Evolutionary conservation across 371 early-diverging fungal species (phyloP).

Genomic region (Haplosporangium sp.): DNA sequence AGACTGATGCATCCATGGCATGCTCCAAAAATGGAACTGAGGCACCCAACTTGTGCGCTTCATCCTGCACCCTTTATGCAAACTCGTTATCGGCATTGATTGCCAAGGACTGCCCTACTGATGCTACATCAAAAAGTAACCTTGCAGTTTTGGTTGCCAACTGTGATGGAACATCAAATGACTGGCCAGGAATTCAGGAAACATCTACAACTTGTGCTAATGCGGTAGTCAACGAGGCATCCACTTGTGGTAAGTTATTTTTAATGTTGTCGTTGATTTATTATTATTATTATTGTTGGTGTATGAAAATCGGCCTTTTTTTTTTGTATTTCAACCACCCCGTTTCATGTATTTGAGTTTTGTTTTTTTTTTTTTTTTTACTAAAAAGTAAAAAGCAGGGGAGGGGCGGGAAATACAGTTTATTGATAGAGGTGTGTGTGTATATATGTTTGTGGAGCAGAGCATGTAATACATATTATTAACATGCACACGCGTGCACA

Average conservation of each 20-base stretch:
- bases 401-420: too few species aligned
- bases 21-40: not conserved
- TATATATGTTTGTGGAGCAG: too few species aligned
- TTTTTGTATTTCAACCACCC: not conserved
- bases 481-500: not conserved
- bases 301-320: too few species aligned
- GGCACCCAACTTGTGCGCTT: slow-evolving; percentile 13
- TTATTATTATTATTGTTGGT: too few species aligned
- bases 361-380: slow-evolving; percentile 7
- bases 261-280: not conserved
- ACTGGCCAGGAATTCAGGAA: not conserved
- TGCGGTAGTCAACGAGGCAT: slow-evolving; percentile 20
- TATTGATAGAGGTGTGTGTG: too few species aligned
- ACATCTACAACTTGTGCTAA: slow-evolving; percentile 7
- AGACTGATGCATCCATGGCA: not conserved
- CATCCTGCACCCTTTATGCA: slow-evolving; percentile 25
- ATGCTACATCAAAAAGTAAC: not conserved
- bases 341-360: too few species aligned
- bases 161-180: not conserved
- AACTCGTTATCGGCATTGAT: not conserved
- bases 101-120: slow-evolving; percentile 12
- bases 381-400: slow-evolving; percentile 5
- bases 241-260: slow-evolving; percentile 45
- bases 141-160: not conserved
- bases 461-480: not conserved